These are phyloP conservation scores for Sporisorium exsertum DNA, from an alignment of 1,284 basidiomycete genomes.

Conservation along the genomic window DNA sequence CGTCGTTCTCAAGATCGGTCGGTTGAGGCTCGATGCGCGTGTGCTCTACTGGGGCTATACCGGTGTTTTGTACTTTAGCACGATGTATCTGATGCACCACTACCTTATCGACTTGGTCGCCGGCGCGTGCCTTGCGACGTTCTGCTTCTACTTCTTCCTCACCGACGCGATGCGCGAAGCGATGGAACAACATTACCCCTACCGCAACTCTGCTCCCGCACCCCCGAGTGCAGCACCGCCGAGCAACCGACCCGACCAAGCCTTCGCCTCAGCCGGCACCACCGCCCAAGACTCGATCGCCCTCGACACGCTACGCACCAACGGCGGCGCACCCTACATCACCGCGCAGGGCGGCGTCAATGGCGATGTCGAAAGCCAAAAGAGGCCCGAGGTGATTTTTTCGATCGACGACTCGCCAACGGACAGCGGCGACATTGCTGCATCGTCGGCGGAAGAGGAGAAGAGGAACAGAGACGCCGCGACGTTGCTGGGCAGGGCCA, in stretches of 20 bases:
- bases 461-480: slow-evolving; percentile 26
- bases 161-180: slow-evolving; percentile 61
- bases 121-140: slow-evolving; percentile 88
- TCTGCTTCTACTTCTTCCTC: slow-evolving; percentile 79
- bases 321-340: slow-evolving; percentile 45
- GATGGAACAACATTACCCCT: slow-evolving; percentile 59
- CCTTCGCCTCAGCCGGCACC: slow-evolving; percentile 33
- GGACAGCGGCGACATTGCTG: slow-evolving; percentile 31
- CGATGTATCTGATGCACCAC: slow-evolving; percentile 79
- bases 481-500: slow-evolving; percentile 26
- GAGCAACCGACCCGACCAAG: slow-evolving; percentile 42
- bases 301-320: slow-evolving; percentile 24
- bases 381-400: slow-evolving; percentile 47
- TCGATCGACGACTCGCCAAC: slow-evolving; percentile 27
- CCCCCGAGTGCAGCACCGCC: slow-evolving; percentile 48
- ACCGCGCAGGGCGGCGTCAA: slow-evolving; percentile 29
- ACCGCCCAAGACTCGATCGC: slow-evolving; percentile 12
- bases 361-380: slow-evolving; percentile 42
- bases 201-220: slow-evolving; percentile 47
- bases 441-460: slow-evolving; percentile 26
- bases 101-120: slow-evolving; percentile 97
- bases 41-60: slow-evolving; percentile 84
- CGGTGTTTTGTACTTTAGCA: slow-evolving; percentile 93
- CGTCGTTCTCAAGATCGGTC: slow-evolving; percentile 46
- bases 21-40: slow-evolving; percentile 66